A percentile compares a stretch with the other conserved stretches of the same genome.
phyloP scores from a whole-genome alignment of 331 rosid species.

The Rhamnella rubrinervis region DNA sequence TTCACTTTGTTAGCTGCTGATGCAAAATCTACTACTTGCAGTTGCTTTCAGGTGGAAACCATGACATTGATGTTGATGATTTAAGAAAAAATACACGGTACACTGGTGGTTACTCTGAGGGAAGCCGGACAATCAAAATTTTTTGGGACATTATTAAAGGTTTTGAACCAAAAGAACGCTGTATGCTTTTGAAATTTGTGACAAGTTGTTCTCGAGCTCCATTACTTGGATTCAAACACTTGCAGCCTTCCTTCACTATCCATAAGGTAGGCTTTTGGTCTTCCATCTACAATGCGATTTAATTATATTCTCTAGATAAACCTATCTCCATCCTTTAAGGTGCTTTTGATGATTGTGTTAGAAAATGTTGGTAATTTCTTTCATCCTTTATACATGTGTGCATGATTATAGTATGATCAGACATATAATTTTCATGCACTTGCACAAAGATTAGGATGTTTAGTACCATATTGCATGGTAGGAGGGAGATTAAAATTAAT shows the following conservation, averaged over 20 bases:
- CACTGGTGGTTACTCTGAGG: conserved; percentile 88
- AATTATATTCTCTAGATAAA: background rate
- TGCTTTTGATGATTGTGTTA: background rate
- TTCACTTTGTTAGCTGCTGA: conserved; percentile 35
- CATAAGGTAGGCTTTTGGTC: conserved; percentile 68
- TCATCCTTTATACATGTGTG: background rate
- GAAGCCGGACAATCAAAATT: conserved; percentile 75
- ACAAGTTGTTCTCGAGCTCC: conserved; percentile 99
- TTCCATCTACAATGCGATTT: conserved; percentile 9
- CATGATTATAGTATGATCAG: background rate
- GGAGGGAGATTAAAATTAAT: conserved; percentile 2
- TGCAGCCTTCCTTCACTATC: conserved; percentile 90
- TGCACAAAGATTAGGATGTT: no score
- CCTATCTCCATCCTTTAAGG: conserved; percentile 5
- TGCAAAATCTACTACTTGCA: conserved; percentile 33
- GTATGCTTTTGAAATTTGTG: conserved; percentile 91
- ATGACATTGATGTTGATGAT: conserved; percentile 88
- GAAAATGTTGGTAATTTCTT: background rate
- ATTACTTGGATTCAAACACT: conserved; percentile 89
- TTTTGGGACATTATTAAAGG: conserved; percentile 92
- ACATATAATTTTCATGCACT: no score
- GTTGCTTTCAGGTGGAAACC: conserved; percentile 98
- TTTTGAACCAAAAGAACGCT: conserved; percentile 82
- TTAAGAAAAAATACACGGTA: conserved; percentile 79
- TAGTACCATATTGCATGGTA: background rate